Evolutionary conservation across 208 protist species (phyloP).

Genomic region (Phytomonas francai): DNA sequence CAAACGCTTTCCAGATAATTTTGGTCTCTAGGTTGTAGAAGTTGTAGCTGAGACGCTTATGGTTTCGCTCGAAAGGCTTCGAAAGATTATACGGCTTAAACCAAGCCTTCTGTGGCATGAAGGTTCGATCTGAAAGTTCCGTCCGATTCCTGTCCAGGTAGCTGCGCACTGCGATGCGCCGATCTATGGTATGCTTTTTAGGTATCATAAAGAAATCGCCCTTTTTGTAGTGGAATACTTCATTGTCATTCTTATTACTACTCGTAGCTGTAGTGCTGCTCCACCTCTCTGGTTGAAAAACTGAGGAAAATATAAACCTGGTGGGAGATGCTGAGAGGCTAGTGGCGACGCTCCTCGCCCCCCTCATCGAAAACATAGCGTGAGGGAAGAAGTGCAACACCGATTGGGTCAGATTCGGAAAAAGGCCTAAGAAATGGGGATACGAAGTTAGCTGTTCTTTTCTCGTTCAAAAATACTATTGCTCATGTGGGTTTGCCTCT

Average conservation of each 20-base stretch:
- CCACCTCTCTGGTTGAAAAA: neutral
- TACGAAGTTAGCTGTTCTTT: neutral
- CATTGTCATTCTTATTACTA: slow-evolving; percentile 1
- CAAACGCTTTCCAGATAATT: slow-evolving; percentile 85
- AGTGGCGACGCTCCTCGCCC: neutral
- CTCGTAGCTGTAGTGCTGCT: neutral
- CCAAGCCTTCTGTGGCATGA: slow-evolving; percentile 81
- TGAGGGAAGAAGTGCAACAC: neutral
- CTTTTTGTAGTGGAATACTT: slow-evolving; percentile 32
- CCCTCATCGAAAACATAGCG: neutral
- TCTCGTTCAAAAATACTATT: neutral
- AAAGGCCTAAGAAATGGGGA: neutral
- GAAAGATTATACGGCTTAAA: slow-evolving; percentile 56
- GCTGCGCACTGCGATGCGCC: slow-evolving; percentile 73
- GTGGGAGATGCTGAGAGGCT: neutral
- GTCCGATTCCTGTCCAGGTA: slow-evolving; percentile 85
- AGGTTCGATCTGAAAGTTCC: slow-evolving; percentile 85
- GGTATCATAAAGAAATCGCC: slow-evolving; percentile 59
- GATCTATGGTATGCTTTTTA: slow-evolving; percentile 62
- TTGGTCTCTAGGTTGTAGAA: slow-evolving; percentile 85
- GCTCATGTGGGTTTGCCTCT: neutral
- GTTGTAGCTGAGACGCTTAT: slow-evolving; percentile 55
- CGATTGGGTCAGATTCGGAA: neutral
- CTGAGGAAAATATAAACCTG: neutral
- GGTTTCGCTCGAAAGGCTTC: slow-evolving; percentile 29